These are phyloP conservation scores for Kwoniella shandongensis DNA, from an alignment of 768 basidiomycete species.

Conservation along the genomic window DNA sequence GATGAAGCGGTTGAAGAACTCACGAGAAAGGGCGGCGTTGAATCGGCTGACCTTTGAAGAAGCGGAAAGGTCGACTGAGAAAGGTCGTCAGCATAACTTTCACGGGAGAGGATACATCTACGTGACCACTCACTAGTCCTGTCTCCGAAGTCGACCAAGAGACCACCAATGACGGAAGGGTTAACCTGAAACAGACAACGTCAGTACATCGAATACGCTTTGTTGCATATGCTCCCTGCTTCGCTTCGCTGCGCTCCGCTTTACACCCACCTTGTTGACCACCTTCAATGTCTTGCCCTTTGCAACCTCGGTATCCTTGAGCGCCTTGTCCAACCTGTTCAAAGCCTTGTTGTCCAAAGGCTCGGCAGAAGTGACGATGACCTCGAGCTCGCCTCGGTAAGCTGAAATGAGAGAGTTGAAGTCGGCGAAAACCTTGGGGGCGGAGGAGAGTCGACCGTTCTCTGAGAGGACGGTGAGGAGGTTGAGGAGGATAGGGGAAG, in stretches of 20 bases:
- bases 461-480: slow-evolving; percentile 84
- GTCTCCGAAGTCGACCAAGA: slow-evolving; percentile 96
- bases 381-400: slow-evolving; percentile 89
- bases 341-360: slow-evolving; percentile 71
- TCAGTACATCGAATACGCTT: too few species aligned
- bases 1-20: slow-evolving; percentile 53
- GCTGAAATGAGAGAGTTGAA: slow-evolving; percentile 86
- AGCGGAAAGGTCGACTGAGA: slow-evolving; percentile 80
- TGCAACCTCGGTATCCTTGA: slow-evolving; percentile 83
- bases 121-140: slow-evolving; percentile 67
- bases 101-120: too few species aligned
- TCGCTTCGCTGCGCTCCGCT: background rate
- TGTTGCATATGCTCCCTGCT: background rate
- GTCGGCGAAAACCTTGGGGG: slow-evolving; percentile 80
- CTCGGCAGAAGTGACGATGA: slow-evolving; percentile 82
- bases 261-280: slow-evolving; percentile 73
- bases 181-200: slow-evolving; percentile 65
- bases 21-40: slow-evolving; percentile 82
- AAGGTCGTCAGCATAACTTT: background rate
- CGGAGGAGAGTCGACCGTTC: slow-evolving; percentile 86
- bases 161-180: slow-evolving; percentile 82
- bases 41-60: slow-evolving; percentile 91
- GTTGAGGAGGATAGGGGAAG: slow-evolving; percentile 76
- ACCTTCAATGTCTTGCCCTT: slow-evolving; percentile 87
- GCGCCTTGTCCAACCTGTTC: slow-evolving; percentile 72